Conservation (phyloP, 306 rosid genomes). For the Medicago ruthenica region DNA sequence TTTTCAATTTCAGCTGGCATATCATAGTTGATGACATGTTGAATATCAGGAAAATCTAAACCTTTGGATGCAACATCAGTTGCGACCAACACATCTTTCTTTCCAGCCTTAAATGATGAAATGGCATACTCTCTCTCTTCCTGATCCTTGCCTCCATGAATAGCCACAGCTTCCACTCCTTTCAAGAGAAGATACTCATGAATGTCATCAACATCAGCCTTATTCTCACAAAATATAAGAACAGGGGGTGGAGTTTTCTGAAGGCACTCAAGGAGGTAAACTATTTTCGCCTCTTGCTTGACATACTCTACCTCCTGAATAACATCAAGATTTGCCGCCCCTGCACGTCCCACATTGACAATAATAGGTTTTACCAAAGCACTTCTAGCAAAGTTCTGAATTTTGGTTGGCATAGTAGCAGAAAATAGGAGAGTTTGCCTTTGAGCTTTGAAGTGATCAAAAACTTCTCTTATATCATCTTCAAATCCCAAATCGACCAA, state of each 20-base stretch:
- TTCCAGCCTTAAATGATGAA: slow-evolving; percentile 75
- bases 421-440: slow-evolving; percentile 90
- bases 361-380: slow-evolving; percentile 75
- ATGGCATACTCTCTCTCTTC: slow-evolving; percentile 92
- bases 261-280: slow-evolving; percentile 87
- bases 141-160: slow-evolving; percentile 98
- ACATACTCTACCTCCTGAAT: slow-evolving; percentile 96
- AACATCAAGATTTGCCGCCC: slow-evolving; percentile 92
- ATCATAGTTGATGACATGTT: slow-evolving; percentile 90
- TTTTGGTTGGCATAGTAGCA: slow-evolving; percentile 94
- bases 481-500: slow-evolving; percentile 95
- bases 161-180: slow-evolving; percentile 96
- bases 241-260: slow-evolving; percentile 95
- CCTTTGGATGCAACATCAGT: slow-evolving; percentile 97
- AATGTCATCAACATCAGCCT: slow-evolving; percentile 93
- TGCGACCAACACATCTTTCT: slow-evolving; percentile 95
- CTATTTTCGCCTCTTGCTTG: slow-evolving; percentile 91
- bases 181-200: slow-evolving; percentile 92
- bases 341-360: slow-evolving; percentile 93
- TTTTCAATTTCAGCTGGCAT: slow-evolving; percentile 98
- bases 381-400: slow-evolving; percentile 88
- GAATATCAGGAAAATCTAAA: slow-evolving; percentile 95
- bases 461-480: slow-evolving; percentile 87
- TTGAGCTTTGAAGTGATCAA: slow-evolving; percentile 92
- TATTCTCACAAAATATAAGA: slow-evolving; percentile 85